These are phyloP conservation scores for Yamadazyma kanchanaburiensis DNA, from an alignment of 1,139 yeast genomes.

Conservation along the genomic window DNA sequence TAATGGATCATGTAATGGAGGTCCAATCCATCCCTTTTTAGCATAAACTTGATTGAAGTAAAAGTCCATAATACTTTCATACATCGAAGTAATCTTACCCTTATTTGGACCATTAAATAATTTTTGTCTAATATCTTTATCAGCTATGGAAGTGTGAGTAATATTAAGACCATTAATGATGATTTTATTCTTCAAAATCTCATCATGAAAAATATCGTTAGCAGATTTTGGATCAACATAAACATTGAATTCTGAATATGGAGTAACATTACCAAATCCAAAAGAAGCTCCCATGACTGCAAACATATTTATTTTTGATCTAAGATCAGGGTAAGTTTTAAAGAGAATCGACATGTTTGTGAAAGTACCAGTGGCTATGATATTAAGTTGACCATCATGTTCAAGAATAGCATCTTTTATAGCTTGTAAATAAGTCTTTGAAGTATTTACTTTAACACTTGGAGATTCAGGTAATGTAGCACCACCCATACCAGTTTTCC, in stretches of 20 bases:
- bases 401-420: slow-evolving; percentile 47
- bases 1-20: slow-evolving; percentile 82
- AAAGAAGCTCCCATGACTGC: slow-evolving; percentile 81
- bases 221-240: slow-evolving; percentile 80
- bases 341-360: slow-evolving; percentile 65
- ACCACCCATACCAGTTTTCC: slow-evolving; percentile 74
- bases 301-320: slow-evolving; percentile 42
- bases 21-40: slow-evolving; percentile 41
- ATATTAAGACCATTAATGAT: slow-evolving; percentile 65
- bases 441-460: slow-evolving; percentile 21
- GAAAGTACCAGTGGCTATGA: slow-evolving; percentile 70
- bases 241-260: slow-evolving; percentile 75
- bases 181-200: slow-evolving; percentile 43
- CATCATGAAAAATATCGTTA: slow-evolving; percentile 46
- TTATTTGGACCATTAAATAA: slow-evolving; percentile 16
- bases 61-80: slow-evolving; percentile 54
- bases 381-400: slow-evolving; percentile 45
- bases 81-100: slow-evolving; percentile 43
- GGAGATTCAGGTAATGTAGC: slow-evolving; percentile 56
- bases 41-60: slow-evolving; percentile 37
- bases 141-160: slow-evolving; percentile 68
- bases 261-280: slow-evolving; percentile 42
- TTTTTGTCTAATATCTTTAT: slow-evolving; percentile 34
- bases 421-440: slow-evolving; percentile 52
- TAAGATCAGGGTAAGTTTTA: slow-evolving; percentile 48